These are phyloP conservation scores for Acanthamoeba sp. DNA, from an alignment of 208 protist genomes.

Conservation along the genomic window DNA sequence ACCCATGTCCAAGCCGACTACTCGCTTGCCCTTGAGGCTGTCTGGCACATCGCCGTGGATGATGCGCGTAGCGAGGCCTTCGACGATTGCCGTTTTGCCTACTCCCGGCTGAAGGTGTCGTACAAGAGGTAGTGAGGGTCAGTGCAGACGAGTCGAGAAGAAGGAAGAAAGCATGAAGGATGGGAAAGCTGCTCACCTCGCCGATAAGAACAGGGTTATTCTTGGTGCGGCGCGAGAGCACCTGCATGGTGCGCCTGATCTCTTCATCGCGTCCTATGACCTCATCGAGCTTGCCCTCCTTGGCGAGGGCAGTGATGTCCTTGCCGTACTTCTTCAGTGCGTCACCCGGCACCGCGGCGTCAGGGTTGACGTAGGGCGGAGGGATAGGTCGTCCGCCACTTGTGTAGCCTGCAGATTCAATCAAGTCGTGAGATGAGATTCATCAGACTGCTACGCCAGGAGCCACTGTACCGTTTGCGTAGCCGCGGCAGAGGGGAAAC, in stretches of 20 bases:
- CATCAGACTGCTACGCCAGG: neutral
- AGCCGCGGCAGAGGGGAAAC: neutral
- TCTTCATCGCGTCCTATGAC: constrained; percentile 99
- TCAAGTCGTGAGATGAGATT: neutral
- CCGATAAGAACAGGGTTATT: constrained; percentile 99
- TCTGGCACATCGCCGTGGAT: constrained; percentile 94
- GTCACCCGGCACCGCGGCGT: constrained; percentile 82
- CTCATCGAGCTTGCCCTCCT: constrained; percentile 96
- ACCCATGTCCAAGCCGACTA: constrained; percentile 98
- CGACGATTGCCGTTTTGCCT: constrained; percentile 92
- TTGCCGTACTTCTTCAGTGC: constrained; percentile 97
- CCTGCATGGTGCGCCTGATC: constrained; percentile 97
- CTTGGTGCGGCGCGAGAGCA: constrained; percentile 98
- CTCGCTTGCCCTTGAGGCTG: constrained; percentile 85
- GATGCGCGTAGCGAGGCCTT: constrained; percentile 95
- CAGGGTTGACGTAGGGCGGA: constrained; percentile 32
- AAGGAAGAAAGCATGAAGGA: too few relatives aligned
- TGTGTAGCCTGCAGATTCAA: neutral
- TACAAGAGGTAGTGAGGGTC: too few relatives aligned
- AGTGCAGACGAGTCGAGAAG: too few relatives aligned
- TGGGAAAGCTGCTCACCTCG: too few relatives aligned
- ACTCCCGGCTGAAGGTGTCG: constrained; percentile 81
- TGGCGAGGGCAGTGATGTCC: constrained; percentile 96
- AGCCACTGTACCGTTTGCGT: neutral
- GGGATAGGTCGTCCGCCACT: neutral